Evolutionary conservation across 2,329 filamentous ascomycete species (phyloP).

Genomic region (Scedosporium boydii): DNA sequence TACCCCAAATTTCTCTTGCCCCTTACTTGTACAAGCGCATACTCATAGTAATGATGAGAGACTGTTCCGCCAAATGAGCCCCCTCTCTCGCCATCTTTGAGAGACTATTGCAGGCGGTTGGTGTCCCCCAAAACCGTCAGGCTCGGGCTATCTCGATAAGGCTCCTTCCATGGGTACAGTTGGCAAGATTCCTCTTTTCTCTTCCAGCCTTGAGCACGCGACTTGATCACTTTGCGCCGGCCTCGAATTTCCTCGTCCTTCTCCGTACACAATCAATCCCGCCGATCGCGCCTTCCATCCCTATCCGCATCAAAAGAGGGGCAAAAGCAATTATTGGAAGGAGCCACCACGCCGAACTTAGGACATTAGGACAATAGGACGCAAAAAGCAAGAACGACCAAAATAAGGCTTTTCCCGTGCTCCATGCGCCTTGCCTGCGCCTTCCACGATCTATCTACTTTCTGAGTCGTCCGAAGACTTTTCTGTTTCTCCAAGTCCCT

Average conservation of each 20-base stretch:
- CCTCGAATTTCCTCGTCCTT: not conserved
- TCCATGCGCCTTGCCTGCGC: not conserved
- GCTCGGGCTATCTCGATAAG: too few species aligned
- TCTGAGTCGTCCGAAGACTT: not conserved
- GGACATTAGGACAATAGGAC: not conserved
- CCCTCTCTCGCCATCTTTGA: not conserved
- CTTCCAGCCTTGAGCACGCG: not conserved
- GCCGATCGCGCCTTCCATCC: not conserved
- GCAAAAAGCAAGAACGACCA: not conserved
- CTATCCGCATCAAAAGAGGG: not conserved
- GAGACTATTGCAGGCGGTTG: not conserved
- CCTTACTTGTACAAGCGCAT: not conserved
- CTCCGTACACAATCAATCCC: too few species aligned
- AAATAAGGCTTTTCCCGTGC: not conserved
- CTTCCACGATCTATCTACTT: not conserved
- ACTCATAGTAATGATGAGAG: not conserved
- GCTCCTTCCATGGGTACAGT: too few species aligned
- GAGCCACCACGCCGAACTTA: not conserved
- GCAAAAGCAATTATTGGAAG: not conserved
- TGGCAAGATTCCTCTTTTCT: not conserved
- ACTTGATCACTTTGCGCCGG: not conserved
- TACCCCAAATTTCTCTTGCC: constrained; percentile 5
- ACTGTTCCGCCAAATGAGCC: not conserved
- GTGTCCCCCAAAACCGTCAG: too few species aligned
- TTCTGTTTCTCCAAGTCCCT: not conserved